These are phyloP conservation scores for Lasiodiplodia sp. DNA, from an alignment of 2,329 filamentous ascomycete species.

Conservation along the genomic window DNA sequence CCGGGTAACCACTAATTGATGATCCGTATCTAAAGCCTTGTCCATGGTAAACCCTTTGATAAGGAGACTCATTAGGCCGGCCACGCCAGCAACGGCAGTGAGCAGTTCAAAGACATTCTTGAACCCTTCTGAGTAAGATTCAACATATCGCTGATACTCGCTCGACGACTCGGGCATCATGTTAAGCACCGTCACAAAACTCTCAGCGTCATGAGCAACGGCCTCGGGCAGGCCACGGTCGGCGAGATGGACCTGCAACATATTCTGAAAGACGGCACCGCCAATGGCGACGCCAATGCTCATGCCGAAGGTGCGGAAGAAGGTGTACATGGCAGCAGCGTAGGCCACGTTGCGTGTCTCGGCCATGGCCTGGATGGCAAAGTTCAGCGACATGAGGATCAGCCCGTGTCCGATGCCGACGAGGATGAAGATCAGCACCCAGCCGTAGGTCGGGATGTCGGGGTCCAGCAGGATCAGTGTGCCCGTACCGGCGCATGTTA, in stretches of 20 bases:
- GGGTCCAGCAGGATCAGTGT: conserved; percentile 51
- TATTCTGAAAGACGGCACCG: conserved; percentile 51
- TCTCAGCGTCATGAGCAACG: too few species aligned
- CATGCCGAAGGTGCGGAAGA: conserved; percentile 57
- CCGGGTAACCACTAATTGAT: too few species aligned
- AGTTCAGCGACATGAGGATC: conserved; percentile 51
- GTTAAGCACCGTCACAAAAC: too few species aligned
- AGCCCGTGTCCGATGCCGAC: conserved; percentile 53
- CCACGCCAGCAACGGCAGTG: too few species aligned
- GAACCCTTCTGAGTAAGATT: too few species aligned
- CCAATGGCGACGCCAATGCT: conserved; percentile 57
- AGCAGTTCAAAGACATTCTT: too few species aligned
- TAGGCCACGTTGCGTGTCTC: conserved; percentile 49
- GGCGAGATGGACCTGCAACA: not conserved
- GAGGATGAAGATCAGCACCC: conserved; percentile 55
- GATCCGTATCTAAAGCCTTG: too few species aligned
- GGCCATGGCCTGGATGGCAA: conserved; percentile 53
- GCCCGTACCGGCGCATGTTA: conserved; percentile 52
- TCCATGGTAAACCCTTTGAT: too few species aligned
- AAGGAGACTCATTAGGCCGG: too few species aligned
- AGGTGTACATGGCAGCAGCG: conserved; percentile 50
- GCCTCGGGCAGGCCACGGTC: not conserved
- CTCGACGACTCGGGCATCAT: too few species aligned
- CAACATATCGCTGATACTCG: too few species aligned
- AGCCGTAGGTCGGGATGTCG: conserved; percentile 47